Base-by-base conservation (phyloP, 2,329 filamentous ascomycete species). In the Beauveria pseudobassiana region DNA sequence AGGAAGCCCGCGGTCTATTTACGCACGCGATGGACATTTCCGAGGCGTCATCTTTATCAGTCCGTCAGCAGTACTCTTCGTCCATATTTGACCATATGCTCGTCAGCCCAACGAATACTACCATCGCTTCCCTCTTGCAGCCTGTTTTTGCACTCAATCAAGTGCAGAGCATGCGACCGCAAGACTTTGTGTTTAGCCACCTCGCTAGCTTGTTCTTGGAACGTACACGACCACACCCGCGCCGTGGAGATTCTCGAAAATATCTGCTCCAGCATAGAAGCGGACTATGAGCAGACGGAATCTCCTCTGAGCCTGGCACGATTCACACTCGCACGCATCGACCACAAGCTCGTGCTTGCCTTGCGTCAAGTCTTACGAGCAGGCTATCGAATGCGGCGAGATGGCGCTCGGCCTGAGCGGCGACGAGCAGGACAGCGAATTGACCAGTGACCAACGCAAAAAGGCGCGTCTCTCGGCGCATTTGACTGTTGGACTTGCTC, bases 11-110 rank as follows among this genome's bases (percentile, higher is more conserved):
- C 24, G 87, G 87, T 12, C 83, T 98, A 10, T 96, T 97, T 70
- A 93, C 90, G 1, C 95, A 99, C 71, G 93, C 95, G 0, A 95
- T 96, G 77, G 93, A 96, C 65, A 93, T 99, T 54, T 87, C 91
- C 0, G 90, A 91, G 64, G 88, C 91, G 0, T 89, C 89, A 0
- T 87, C 88, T 0, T 73, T 87, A 2, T 78, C 91, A 5, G 86
- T 88, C 0, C 90, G 92, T 71, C 84, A 87, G 34, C 90, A 93
- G 71, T 98, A 93, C 71, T 82, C 91, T 0, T 78, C 88, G 0
- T 89, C 91, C 1, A 81, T 90, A 53, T 98, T 99, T 71, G 93
- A 99, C 68, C 81, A 91, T 66, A 79, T 96, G 7, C 73, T 91
- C 16, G 79, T 83, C 1, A 82, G 83, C 1, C 76, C 84, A 1